phyloP scores from a whole-genome alignment of 2,329 filamentous ascomycete species.

The Aspergillus flavus region DNA sequence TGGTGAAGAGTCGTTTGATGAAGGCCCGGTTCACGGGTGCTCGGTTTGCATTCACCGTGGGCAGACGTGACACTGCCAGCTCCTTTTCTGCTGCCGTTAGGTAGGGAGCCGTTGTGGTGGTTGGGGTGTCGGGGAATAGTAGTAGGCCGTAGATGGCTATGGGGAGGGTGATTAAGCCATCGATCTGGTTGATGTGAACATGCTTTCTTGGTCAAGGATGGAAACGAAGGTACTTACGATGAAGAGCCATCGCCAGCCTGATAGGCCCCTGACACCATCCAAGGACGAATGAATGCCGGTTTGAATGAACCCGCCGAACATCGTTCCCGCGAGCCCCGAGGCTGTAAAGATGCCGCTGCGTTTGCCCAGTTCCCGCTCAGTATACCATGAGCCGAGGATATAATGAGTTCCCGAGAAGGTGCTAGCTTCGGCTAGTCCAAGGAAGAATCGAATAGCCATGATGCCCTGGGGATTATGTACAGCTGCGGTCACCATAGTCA shows the following conservation, averaged over 20 bases:
- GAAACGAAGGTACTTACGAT: conserved; percentile 24
- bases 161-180: conserved; percentile 46
- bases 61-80: conserved; percentile 35
- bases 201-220: not conserved
- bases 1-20: conserved; percentile 34
- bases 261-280: conserved; percentile 28
- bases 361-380: conserved; percentile 42
- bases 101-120: conserved; percentile 38
- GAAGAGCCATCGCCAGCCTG: conserved; percentile 43
- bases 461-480: conserved; percentile 32
- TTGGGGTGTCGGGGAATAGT: conserved; percentile 43
- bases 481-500: conserved; percentile 37
- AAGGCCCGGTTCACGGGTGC: conserved; percentile 27
- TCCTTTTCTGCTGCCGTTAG: conserved; percentile 33
- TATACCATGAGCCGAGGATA: conserved; percentile 49
- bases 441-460: conserved; percentile 42
- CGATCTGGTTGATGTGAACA: conserved; percentile 29
- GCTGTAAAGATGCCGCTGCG: conserved; percentile 40
- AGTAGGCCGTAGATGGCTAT: conserved; percentile 48
- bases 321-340: conserved; percentile 36
- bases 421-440: conserved; percentile 36
- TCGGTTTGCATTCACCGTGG: conserved; percentile 25
- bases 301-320: conserved; percentile 42
- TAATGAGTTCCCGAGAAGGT: conserved; percentile 41
- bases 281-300: conserved; percentile 36